Evolutionary conservation across 495 filamentous ascomycete species (phyloP).

Genomic region (Bathelium albidoporum): DNA sequence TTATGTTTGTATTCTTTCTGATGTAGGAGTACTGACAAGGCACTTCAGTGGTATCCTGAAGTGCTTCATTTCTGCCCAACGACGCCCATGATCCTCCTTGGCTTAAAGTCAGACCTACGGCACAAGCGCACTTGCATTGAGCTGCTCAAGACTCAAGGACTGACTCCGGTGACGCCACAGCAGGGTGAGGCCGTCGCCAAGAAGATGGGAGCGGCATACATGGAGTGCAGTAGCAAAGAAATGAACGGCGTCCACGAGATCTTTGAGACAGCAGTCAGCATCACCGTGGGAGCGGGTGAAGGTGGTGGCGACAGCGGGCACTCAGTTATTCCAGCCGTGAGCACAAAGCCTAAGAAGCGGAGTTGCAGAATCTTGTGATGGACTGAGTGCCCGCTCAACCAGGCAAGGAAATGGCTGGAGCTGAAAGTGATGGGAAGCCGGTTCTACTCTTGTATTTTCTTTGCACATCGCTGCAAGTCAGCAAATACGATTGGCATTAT

Average conservation of each 20-base stretch:
- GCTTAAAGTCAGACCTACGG: slow-evolving; percentile 92
- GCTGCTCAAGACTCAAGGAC: slow-evolving; percentile 91
- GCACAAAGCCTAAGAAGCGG: slow-evolving; percentile 5
- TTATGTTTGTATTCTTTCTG: neutral
- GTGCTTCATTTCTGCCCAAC: slow-evolving; percentile 98
- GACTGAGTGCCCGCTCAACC: neutral
- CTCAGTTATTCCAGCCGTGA: neutral
- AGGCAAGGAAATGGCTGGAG: neutral
- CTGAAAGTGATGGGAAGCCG: too few species aligned
- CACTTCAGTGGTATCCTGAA: slow-evolving; percentile 88
- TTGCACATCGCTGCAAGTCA: neutral
- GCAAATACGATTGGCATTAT: neutral
- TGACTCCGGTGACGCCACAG: slow-evolving; percentile 84
- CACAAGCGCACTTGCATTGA: slow-evolving; percentile 92
- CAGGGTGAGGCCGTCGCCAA: slow-evolving; percentile 79
- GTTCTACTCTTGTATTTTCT: neutral
- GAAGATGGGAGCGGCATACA: slow-evolving; percentile 89
- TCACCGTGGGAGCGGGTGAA: slow-evolving; percentile 49
- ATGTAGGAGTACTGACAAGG: neutral
- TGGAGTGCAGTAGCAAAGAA: slow-evolving; percentile 97
- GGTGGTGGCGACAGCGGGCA: neutral
- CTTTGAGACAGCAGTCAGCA: slow-evolving; percentile 80
- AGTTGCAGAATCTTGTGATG: slow-evolving; percentile 3
- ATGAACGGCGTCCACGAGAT: slow-evolving; percentile 92
- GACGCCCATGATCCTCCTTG: slow-evolving; percentile 88